Evolutionary conservation across 805 yeast species (phyloP).

Genomic region (Metschnikowia koreensis): DNA sequence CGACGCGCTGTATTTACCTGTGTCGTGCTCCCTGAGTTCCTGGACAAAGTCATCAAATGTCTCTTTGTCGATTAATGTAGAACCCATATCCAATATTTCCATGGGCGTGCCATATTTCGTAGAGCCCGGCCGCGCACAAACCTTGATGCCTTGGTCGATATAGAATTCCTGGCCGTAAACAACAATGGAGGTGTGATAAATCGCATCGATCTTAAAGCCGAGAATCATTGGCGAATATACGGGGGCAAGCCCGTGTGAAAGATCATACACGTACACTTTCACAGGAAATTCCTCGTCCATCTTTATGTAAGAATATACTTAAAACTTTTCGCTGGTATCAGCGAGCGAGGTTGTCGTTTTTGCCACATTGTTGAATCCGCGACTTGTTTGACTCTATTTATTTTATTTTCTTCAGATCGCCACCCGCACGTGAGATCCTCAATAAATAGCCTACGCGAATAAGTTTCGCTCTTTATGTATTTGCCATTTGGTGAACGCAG

Average conservation of each 20-base stretch:
- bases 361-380: neutral
- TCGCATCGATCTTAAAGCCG: conserved; percentile 57
- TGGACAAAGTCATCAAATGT: conserved; percentile 51
- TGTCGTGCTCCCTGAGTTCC: conserved; percentile 42
- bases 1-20: conserved; percentile 43
- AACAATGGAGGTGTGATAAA: conserved; percentile 65
- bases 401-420: neutral
- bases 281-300: conserved; percentile 32
- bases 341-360: neutral
- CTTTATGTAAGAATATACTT: neutral
- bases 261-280: conserved; percentile 59
- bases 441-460: neutral
- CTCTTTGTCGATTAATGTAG: conserved; percentile 50
- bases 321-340: no score
- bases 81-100: conserved; percentile 53
- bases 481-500: no score
- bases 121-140: conserved; percentile 42
- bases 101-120: conserved; percentile 61
- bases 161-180: conserved; percentile 54
- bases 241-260: conserved; percentile 60
- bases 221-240: conserved; percentile 48
- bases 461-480: no score
- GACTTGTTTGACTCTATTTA: neutral
- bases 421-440: conserved; percentile 6
- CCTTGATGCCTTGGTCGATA: conserved; percentile 57